These are phyloP conservation scores for Penicillium sclerotigenum DNA, from an alignment of 2,329 filamentous ascomycete species.

Conservation along the genomic window DNA sequence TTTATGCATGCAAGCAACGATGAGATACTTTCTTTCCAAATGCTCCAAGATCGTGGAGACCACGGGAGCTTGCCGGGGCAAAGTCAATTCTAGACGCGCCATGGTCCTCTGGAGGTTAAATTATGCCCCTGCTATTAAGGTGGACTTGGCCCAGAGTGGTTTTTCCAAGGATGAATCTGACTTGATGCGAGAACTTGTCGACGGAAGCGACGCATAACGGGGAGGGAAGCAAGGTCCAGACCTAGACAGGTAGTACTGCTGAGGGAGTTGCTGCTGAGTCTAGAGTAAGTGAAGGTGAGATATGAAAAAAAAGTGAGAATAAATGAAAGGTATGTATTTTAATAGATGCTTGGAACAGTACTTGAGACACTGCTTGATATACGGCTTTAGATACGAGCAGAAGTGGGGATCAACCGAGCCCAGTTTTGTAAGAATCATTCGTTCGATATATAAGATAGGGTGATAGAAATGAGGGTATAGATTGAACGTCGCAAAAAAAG, in stretches of 20 bases:
- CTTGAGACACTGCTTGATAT: background rate
- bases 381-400: background rate
- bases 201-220: no score
- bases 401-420: background rate
- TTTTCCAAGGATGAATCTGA: no score
- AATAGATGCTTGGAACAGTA: background rate
- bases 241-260: background rate
- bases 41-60: background rate
- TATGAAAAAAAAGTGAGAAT: background rate
- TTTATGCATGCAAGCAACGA: no score
- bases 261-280: background rate
- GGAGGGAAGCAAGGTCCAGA: background rate
- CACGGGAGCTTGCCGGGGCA: background rate
- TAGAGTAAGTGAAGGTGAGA: background rate
- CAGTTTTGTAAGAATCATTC: background rate
- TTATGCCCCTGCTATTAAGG: background rate
- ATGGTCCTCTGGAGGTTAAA: background rate
- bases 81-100: background rate
- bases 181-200: no score
- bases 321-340: background rate
- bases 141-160: no score
- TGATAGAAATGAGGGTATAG: slow-evolving; percentile 11
- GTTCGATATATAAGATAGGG: background rate
- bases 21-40: background rate
- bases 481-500: slow-evolving; percentile 1